Evolutionary conservation across 1,139 yeast genomes (phyloP), one percentile per base, ranked within the genome.

Genomic region (Barnettozyma hawaiiensis): DNA sequence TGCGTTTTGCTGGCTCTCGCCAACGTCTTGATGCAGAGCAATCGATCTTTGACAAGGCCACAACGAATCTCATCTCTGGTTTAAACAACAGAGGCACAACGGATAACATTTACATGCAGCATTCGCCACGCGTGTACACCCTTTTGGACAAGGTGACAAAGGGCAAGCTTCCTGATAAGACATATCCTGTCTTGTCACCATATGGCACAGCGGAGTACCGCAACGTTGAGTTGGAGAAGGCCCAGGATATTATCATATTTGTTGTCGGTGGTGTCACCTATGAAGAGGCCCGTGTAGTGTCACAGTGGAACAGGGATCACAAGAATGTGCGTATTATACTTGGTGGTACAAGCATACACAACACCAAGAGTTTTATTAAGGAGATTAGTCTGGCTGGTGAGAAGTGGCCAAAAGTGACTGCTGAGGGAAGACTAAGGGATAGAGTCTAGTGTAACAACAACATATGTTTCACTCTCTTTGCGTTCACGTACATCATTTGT

Each of bases 241-340:
- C 85, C 2, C 94, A 84, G 58, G 95, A 89, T 55, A 71, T 92
- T 8, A 73, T 92, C 12, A 74, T 92, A 2, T 92, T 85, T 60
- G 69, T 90, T 45, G 78, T 87, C 41, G 97, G 97, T 10, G 98
- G 98, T 5, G 83, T 77, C 3, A 92, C 97, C 0, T 89, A 79
- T 58, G 97, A 90, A 61, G 99, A 92, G 60, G 85, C 95, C 0
- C 73, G 96, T 44, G 65, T 89, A 36, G 80, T 89, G 5, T 78
- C 85, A 45, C 87, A 87, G 51, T 70, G 89, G 51, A 81, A 83
- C 56, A 47, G 54, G 19, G 59, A 63, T n/a, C 69, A 69, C 39
- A 71, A 70, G 37, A 75, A 75, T 3, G 76, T 74, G 52, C 71
- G 73, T 53, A 72, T 72, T 14, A 71, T 87, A 2, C 67, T 90